phyloP scores from a whole-genome alignment of 345 rosid species.

The Excoecaria cochinchinensis region DNA sequence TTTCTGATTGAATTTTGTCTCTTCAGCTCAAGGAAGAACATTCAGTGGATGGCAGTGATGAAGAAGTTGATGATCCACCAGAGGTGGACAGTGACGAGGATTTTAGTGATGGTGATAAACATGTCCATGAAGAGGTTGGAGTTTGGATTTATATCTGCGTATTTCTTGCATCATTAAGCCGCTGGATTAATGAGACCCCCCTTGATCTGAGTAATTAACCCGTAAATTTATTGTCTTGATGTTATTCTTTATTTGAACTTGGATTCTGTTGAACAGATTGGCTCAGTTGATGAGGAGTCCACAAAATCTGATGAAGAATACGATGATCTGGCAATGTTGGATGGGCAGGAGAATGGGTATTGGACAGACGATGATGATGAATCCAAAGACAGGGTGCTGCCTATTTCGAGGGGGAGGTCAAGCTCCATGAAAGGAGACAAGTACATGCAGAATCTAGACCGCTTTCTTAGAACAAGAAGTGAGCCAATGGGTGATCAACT shows the following conservation, averaged over 20 bases:
- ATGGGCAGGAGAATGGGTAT: conserved; percentile 57
- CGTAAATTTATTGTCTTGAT: not conserved
- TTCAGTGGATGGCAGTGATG: conserved; percentile 94
- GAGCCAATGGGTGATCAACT: conserved; percentile 50
- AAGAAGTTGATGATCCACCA: conserved; percentile 84
- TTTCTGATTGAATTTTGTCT: conserved; percentile 6
- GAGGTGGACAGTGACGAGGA: conserved; percentile 90
- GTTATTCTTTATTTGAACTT: not conserved
- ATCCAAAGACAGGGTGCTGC: conserved; percentile 28
- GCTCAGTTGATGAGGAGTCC: conserved; percentile 95
- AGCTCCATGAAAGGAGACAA: conserved; percentile 39
- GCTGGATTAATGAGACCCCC: not conserved
- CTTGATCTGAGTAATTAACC: no score
- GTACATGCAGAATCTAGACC: conserved; percentile 57
- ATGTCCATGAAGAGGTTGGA: conserved; percentile 70
- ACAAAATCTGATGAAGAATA: conserved; percentile 96
- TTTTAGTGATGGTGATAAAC: conserved; percentile 57
- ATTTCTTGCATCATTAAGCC: not conserved
- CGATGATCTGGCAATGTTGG: conserved; percentile 92
- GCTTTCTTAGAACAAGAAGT: conserved; percentile 43
- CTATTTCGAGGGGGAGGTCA: conserved; percentile 13
- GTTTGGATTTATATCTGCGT: not conserved
- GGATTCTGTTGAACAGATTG: conserved; percentile 50
- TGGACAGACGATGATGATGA: conserved; percentile 60
- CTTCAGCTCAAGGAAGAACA: conserved; percentile 83